Base-by-base conservation (phyloP, 202 grass and related monocot species). In the Eragrostis tef region DNA sequence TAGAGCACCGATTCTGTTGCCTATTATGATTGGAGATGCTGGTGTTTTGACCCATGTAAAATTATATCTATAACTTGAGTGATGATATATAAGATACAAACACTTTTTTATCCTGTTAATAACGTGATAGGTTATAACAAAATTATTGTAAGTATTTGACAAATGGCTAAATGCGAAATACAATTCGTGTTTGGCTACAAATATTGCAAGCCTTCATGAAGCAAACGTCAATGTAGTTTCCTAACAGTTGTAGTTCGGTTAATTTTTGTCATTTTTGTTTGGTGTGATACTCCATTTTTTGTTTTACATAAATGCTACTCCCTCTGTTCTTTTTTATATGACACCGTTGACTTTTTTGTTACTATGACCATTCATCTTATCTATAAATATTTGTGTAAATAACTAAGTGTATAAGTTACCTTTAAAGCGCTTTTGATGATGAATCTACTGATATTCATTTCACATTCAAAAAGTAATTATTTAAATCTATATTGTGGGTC, bases 81-180 rank as follows among this genome's bases (percentile, higher is more conserved):
- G 27, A 59, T 73, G 9, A 22, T 57, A 66, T 43, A 13, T 19
- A 74, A 52, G 21, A 68, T 64, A 47, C 75, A 79, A 79, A 0
- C 22, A 80, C 15, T 21, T 31, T 47, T 75, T 27, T 79, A 64
- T 21, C 68, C 39, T 54, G 69, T 84, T 46, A 46, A 4, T 81
- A 84, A 76, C 43, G 31, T 80, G 51, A 67, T 29, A n/a, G n/a
- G 22, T 43, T 88, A 70, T 78, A 66, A 7, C n/a, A n/a, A 22
- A 54, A 66, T 15, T 43, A 0, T 60, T 60, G 7, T 53, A 45
- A n/a, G 1, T 6, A 71, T 64, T 82, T 63, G 65, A 57, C 45
- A 29, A 6, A 71, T 3, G 7, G 14, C 2, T 52, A 25, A 11
- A 59, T 69, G 41, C 11, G 17, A 77, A 46, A 78, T 68, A 61